Evolutionary conservation across 176 grass and related monocot genomes (phyloP).

Genomic region (Themeda triandra): DNA sequence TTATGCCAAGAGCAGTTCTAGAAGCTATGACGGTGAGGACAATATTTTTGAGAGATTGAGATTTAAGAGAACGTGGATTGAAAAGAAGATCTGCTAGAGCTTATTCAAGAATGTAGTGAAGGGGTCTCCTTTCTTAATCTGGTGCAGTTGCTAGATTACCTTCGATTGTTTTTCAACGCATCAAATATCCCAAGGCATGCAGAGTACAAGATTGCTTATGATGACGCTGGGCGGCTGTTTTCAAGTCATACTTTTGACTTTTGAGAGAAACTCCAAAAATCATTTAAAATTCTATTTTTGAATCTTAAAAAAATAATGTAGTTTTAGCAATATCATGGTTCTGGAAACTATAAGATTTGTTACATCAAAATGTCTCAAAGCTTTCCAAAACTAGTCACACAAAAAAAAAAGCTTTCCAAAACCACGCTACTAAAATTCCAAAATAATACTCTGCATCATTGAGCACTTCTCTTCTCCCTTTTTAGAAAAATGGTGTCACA

Average conservation of each 20-base stretch:
- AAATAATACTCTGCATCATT: background rate
- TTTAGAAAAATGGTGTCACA: background rate
- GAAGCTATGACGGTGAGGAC: no score
- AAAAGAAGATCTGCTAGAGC: background rate
- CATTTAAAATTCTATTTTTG: background rate
- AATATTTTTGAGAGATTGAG: no score
- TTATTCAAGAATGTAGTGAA: background rate
- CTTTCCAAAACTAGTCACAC: no score
- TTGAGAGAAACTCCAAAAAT: background rate
- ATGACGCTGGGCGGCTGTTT: background rate
- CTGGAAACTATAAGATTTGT: background rate
- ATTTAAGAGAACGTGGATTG: no score
- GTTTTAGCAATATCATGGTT: background rate
- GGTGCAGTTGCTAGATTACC: background rate
- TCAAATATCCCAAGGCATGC: background rate
- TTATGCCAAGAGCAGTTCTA: no score
- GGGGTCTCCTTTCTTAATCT: background rate
- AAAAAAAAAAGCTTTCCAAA: no score
- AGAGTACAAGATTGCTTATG: background rate
- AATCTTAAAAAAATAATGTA: background rate
- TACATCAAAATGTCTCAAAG: background rate
- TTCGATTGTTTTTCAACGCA: background rate
- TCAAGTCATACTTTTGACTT: background rate
- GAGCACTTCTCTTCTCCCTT: background rate
- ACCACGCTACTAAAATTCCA: background rate